Conservation (phyloP, 2,329 filamentous ascomycete genomes). For the Metarhizium guizhouense region DNA sequence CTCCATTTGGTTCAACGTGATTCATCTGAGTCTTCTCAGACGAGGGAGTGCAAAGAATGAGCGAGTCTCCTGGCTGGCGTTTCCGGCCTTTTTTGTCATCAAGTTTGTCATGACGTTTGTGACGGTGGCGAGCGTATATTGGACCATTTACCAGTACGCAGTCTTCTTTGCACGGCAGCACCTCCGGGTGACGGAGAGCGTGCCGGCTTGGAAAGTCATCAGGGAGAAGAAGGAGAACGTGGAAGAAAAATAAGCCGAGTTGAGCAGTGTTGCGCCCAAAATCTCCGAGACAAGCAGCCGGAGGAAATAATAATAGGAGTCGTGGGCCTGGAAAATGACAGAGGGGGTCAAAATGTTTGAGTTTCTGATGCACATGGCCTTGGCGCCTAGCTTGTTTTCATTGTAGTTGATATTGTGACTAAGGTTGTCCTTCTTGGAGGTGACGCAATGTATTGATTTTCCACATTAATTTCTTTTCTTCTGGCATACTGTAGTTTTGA, state of each 20-base stretch:
- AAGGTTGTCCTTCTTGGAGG: no score
- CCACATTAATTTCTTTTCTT: no score
- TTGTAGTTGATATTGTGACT: no score
- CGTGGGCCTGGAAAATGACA: no score
- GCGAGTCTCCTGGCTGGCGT: not conserved
- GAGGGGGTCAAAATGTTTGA: no score
- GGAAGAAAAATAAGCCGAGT: not conserved
- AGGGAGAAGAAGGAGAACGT: not conserved
- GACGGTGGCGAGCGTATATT: not conserved
- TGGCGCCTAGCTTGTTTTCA: no score
- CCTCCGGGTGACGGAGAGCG: not conserved
- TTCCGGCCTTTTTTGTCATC: not conserved
- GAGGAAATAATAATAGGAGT: no score
- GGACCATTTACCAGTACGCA: not conserved
- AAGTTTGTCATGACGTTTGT: not conserved
- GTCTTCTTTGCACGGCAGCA: not conserved
- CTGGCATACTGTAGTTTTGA: no score
- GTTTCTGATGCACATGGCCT: no score
- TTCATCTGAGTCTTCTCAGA: not conserved
- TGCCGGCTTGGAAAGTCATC: not conserved
- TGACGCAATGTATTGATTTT: no score
- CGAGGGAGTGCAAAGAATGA: not conserved
- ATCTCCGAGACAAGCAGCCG: no score
- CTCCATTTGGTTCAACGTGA: not conserved
- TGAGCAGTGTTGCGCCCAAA: no score